Evolutionary conservation across 768 basidiomycete genomes (phyloP), one percentile per base, ranked within the genome.

Genomic region (Tulasnella sp.): DNA sequence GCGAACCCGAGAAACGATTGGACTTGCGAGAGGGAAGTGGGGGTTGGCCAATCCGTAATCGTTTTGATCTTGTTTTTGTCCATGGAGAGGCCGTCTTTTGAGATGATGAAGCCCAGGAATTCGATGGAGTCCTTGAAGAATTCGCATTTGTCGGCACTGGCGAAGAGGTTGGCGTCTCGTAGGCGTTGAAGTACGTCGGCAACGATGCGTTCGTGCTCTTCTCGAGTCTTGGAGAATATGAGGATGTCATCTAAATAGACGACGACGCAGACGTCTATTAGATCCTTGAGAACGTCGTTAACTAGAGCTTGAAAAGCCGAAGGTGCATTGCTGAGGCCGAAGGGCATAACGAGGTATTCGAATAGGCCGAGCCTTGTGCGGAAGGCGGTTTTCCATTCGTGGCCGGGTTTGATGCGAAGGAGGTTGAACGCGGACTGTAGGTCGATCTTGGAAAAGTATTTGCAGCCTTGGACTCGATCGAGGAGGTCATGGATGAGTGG

Each of bases 371-470:
- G 82, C 5, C 81, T 77, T 16, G 80, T 82, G 6, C 76, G 36
- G 80, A 85, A 84, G 0, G 82, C 84, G 16, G 84, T 84, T 58
- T 84, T 84, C 80, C 81, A 81, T 58, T 83, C 82, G 76, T 83
- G 58, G 3, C 82, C 82, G 24, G 73, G 39, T 18, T 71, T 78
- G 38, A 85, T 82, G 19, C 83, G 79, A 31, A 84, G 39, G 7
- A 81, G 82, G 71, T 84, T 82, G 75, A 82, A 84, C 1, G 81
- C 83, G 10, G 76, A 79, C 2, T 80, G 79, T 14, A 84, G 80
- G 74, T 84, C 82, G 48, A 83, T 38, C 74, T 81, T 83, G 48
- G 81, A 81, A 79, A 82, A 84, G 74, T 73, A 27, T n/a, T 78
- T 81, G 27, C 81, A 80, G 12, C 73, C 34, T 36, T 38, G 36